phyloP scores from a whole-genome alignment of 805 yeast species.

The Suhomyces sp. region DNA sequence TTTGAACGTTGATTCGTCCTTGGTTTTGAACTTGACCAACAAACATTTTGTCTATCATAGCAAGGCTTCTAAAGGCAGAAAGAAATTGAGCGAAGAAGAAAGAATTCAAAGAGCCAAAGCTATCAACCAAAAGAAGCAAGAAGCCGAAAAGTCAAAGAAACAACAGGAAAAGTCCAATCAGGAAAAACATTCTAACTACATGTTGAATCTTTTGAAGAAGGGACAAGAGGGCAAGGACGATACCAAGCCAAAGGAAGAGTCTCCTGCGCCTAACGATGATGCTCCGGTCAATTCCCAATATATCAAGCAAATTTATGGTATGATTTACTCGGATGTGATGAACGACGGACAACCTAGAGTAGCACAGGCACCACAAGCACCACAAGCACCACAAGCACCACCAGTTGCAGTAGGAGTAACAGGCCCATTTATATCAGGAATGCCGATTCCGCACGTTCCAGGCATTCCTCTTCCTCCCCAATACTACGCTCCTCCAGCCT shows the following conservation, averaged over 20 bases:
- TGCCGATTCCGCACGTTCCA: constrained; percentile 28
- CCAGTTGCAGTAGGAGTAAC: constrained; percentile 5
- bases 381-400: not conserved
- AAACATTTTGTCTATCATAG: constrained; percentile 77
- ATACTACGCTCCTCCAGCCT: constrained; percentile 20
- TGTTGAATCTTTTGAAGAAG: constrained; percentile 28
- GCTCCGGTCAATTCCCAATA: constrained; percentile 25
- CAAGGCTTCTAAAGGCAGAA: constrained; percentile 50
- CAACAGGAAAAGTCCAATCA: constrained; percentile 8
- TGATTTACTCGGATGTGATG: constrained; percentile 43
- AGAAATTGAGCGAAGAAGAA: constrained; percentile 24
- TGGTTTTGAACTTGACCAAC: constrained; percentile 72
- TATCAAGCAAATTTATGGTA: constrained; percentile 41
- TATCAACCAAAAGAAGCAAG: constrained; percentile 5
- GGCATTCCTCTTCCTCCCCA: constrained; percentile 33
- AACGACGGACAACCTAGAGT: constrained; percentile 26
- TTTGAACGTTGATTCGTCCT: constrained; percentile 72
- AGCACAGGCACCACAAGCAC: constrained; percentile 1
- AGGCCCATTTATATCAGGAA: not conserved
- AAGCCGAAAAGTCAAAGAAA: constrained; percentile 5
- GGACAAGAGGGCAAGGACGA: constrained; percentile 10
- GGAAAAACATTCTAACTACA: constrained; percentile 29
- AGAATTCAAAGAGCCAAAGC: constrained; percentile 11
- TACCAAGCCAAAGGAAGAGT: not conserved
- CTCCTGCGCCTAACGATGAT: constrained; percentile 8